Evolutionary conservation across 2,329 filamentous ascomycete genomes (phyloP).

Genomic region (Alternaria brassicicola): DNA sequence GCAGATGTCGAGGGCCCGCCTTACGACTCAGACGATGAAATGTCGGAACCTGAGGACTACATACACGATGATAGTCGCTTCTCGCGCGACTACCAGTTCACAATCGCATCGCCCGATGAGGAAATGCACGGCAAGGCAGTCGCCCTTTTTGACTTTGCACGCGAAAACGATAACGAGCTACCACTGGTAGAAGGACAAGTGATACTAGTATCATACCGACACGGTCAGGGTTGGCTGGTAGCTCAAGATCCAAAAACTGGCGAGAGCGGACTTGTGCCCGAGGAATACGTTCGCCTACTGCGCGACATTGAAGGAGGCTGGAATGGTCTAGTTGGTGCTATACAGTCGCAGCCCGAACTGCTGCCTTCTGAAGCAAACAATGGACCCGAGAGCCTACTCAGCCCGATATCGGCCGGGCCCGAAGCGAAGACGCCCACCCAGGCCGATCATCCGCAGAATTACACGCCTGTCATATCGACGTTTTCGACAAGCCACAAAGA

Average conservation of each 20-base stretch:
- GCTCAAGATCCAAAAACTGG: conserved; percentile 93
- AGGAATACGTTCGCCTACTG: conserved; percentile 92
- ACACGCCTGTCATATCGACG: conserved; percentile 56
- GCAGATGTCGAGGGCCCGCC: conserved; percentile 48
- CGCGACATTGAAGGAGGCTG: conserved; percentile 92
- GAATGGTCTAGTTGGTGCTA: conserved; percentile 48
- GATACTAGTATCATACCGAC: conserved; percentile 93
- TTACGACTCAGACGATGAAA: conserved; percentile 57
- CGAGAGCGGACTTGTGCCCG: conserved; percentile 92
- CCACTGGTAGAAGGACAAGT: conserved; percentile 92
- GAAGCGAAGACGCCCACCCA: conserved; percentile 51
- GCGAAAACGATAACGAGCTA: conserved; percentile 96
- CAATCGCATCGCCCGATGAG: conserved; percentile 92
- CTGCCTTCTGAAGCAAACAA: conserved; percentile 24
- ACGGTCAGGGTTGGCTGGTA: conserved; percentile 96
- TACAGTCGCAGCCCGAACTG: conserved; percentile 21
- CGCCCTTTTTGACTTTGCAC: conserved; percentile 90
- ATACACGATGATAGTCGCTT: conserved; percentile 74
- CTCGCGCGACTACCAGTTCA: conserved; percentile 91
- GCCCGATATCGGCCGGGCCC: conserved; percentile 41
- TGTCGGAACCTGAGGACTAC: conserved; percentile 56
- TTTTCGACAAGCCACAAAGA: conserved; percentile 61
- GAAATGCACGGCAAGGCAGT: conserved; percentile 98
- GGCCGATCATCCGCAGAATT: conserved; percentile 41
- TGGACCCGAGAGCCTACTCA: conserved; percentile 39